These are phyloP conservation scores for Hemisphaericaspora xylanilytica DNA, from an alignment of 1,139 yeast genomes.

Conservation along the genomic window DNA sequence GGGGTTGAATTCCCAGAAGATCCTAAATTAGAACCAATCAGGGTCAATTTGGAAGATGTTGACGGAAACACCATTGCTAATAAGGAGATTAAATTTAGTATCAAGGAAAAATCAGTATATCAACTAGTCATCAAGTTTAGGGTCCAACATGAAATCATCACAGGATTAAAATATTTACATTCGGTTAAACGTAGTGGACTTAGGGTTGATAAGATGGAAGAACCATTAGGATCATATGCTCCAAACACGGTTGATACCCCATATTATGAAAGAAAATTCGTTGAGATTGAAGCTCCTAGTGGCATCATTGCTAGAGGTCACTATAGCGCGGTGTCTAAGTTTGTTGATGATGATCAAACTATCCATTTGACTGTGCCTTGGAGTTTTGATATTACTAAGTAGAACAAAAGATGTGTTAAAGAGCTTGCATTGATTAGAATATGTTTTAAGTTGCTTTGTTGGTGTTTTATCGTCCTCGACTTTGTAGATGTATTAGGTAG, in stretches of 20 bases:
- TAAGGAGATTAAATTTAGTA: slow-evolving; percentile 60
- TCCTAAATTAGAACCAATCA: slow-evolving; percentile 56
- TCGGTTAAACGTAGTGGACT: slow-evolving; percentile 84
- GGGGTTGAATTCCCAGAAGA: slow-evolving; percentile 62
- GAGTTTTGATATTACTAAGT: slow-evolving; percentile 77
- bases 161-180: slow-evolving; percentile 86
- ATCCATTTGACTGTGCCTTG: slow-evolving; percentile 78
- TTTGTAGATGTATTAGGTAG: too few relatives aligned
- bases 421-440: too few relatives aligned
- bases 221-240: slow-evolving; percentile 87
- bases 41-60: slow-evolving; percentile 62
- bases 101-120: slow-evolving; percentile 78
- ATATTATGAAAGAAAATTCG: slow-evolving; percentile 68
- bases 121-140: slow-evolving; percentile 73
- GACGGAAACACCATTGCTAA: slow-evolving; percentile 43
- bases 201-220: slow-evolving; percentile 81
- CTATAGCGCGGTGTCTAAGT: slow-evolving; percentile 77
- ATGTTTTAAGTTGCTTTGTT: too few relatives aligned
- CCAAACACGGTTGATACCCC: slow-evolving; percentile 87
- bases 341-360: slow-evolving; percentile 82
- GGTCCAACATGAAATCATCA: slow-evolving; percentile 86
- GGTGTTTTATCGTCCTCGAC: too few relatives aligned
- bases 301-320: slow-evolving; percentile 87
- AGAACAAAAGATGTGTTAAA: too few relatives aligned
- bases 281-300: slow-evolving; percentile 91